Conservation (phyloP, 2,329 filamentous ascomycete species). For the Ascochyta koolunga region DNA sequence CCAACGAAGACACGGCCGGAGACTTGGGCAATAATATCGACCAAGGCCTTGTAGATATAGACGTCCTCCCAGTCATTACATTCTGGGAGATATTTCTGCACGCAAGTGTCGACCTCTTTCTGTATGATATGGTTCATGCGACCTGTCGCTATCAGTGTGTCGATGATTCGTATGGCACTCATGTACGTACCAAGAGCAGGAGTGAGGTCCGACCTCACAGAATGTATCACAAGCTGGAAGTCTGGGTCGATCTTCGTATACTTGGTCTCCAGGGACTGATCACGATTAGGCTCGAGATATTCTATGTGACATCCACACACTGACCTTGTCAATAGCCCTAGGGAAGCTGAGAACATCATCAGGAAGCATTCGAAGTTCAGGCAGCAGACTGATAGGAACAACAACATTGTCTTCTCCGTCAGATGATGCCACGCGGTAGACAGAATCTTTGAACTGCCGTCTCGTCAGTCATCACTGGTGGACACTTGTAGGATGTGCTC, state of each 20-base stretch:
- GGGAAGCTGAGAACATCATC: slow-evolving; percentile 44
- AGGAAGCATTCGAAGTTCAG: slow-evolving; percentile 41
- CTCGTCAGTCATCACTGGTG: slow-evolving; percentile 8
- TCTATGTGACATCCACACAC: slow-evolving; percentile 13
- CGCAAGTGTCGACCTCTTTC: slow-evolving; percentile 37
- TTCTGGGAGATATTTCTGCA: slow-evolving; percentile 34
- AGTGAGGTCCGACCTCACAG: slow-evolving; percentile 43
- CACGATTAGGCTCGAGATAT: background rate
- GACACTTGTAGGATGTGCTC: background rate
- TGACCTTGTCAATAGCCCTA: slow-evolving; percentile 31
- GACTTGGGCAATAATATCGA: slow-evolving; percentile 42
- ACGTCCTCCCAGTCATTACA: slow-evolving; percentile 44
- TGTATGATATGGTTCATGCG: slow-evolving; percentile 39
- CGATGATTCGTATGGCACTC: background rate
- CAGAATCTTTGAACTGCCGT: slow-evolving; percentile 36
- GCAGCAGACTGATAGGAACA: slow-evolving; percentile 35
- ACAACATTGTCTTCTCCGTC: slow-evolving; percentile 35
- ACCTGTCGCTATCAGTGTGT: slow-evolving; percentile 26
- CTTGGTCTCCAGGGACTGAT: slow-evolving; percentile 37
- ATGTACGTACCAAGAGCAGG: slow-evolving; percentile 39
- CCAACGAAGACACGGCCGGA: slow-evolving; percentile 45
- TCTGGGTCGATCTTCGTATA: slow-evolving; percentile 39
- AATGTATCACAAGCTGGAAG: slow-evolving; percentile 20
- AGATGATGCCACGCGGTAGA: slow-evolving; percentile 29
- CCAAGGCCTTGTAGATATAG: slow-evolving; percentile 34